Evolutionary conservation across 83 land plant species (phyloP).

Genomic region (Thuja plicata): DNA sequence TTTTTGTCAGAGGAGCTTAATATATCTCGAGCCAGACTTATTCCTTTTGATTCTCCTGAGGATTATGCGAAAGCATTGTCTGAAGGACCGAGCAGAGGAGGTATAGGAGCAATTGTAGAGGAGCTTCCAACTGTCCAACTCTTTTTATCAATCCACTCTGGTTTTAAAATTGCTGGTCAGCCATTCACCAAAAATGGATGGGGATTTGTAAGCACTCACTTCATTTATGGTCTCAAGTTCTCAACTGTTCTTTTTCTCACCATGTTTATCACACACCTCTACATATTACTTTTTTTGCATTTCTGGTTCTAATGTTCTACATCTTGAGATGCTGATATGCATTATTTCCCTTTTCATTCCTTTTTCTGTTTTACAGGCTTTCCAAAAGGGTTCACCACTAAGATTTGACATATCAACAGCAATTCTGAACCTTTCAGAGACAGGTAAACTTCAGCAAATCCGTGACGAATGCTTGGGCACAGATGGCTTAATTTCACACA

Average conservation of each 20-base stretch:
- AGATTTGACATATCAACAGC: slow-evolving; percentile 39
- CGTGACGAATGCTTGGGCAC: slow-evolving; percentile 31
- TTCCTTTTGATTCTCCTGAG: slow-evolving; percentile 53
- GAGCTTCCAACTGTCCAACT: slow-evolving; percentile 68
- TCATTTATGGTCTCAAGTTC: neutral
- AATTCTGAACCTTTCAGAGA: slow-evolving; percentile 31
- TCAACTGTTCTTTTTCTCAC: neutral
- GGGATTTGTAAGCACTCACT: slow-evolving; percentile 78
- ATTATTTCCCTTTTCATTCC: neutral
- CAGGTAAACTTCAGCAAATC: slow-evolving; percentile 33
- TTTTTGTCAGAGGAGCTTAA: slow-evolving; percentile 55
- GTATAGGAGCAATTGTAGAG: slow-evolving; percentile 85
- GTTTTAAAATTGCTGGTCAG: slow-evolving; percentile 63
- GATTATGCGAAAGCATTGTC: slow-evolving; percentile 55
- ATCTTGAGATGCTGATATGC: neutral
- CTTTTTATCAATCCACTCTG: slow-evolving; percentile 66
- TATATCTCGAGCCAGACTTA: slow-evolving; percentile 56
- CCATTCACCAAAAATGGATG: slow-evolving; percentile 83
- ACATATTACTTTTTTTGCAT: neutral
- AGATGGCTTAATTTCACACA: slow-evolving; percentile 14
- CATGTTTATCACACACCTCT: neutral
- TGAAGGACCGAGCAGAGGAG: slow-evolving; percentile 61
- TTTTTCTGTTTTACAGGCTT: slow-evolving; percentile 17
- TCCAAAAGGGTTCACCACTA: slow-evolving; percentile 35
- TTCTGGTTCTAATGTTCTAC: neutral